Conservation (phyloP, 257 asterid species). For the Solanum pennellii region DNA sequence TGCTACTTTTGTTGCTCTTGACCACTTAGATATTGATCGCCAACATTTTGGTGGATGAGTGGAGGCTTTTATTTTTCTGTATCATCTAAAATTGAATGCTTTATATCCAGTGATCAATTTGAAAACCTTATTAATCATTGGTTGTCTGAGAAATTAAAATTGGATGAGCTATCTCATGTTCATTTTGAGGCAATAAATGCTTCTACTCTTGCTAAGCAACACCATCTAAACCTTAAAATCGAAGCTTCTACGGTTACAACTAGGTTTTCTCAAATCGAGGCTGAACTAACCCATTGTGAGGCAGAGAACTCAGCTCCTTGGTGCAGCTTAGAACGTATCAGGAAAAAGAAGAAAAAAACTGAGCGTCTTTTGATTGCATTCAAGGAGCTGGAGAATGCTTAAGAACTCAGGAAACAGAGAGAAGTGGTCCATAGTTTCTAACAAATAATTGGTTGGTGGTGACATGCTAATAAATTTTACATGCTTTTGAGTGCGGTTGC, state of each 20-base stretch:
- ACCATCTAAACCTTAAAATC: slow-evolving; percentile 2
- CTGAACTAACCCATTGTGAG: slow-evolving; percentile 18
- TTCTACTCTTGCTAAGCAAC: not conserved
- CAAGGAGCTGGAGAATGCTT: slow-evolving; percentile 23
- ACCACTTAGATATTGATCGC: slow-evolving; percentile 4
- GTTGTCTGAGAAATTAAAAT: slow-evolving; percentile 17
- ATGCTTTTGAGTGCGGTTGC: not conserved
- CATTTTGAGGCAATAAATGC: slow-evolving; percentile 10
- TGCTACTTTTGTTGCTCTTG: slow-evolving; percentile 32
- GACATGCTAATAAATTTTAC: not conserved
- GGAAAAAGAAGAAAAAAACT: slow-evolving; percentile 7
- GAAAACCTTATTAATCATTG: slow-evolving; percentile 9
- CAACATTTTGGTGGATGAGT: slow-evolving; percentile 15
- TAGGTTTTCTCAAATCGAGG: slow-evolving; percentile 17
- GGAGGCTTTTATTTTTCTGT: slow-evolving; percentile 20
- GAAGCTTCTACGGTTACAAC: slow-evolving; percentile 18
- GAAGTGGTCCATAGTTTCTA: not conserved
- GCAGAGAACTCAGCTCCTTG: slow-evolving; percentile 9
- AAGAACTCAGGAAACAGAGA: slow-evolving; percentile 7
- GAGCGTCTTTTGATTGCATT: slow-evolving; percentile 7
- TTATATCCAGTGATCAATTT: slow-evolving; percentile 8
- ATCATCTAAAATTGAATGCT: slow-evolving; percentile 17
- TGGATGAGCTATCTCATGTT: slow-evolving; percentile 9
- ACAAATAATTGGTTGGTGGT: not conserved
- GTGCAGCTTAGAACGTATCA: slow-evolving; percentile 8